These are phyloP conservation scores for Boletellus sp. DNA, from an alignment of 1,284 basidiomycete genomes.

Conservation along the genomic window DNA sequence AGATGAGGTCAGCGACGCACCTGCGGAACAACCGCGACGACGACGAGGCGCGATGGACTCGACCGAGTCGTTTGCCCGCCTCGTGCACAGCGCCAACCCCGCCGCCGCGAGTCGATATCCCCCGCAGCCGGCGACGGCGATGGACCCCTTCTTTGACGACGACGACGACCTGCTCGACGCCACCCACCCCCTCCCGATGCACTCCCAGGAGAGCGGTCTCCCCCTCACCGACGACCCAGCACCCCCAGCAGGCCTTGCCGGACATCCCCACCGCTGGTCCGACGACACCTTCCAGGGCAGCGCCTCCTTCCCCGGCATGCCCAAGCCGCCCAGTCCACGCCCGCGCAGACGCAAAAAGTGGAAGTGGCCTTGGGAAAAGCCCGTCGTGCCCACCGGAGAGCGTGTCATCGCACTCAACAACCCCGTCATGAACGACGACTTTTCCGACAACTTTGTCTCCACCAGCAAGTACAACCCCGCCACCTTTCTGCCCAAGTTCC, in stretches of 20 bases:
- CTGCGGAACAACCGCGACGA: slow-evolving; percentile 2
- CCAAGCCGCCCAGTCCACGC: slow-evolving; percentile 8
- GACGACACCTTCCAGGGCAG: slow-evolving; percentile 46
- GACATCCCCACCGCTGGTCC: slow-evolving; percentile 66
- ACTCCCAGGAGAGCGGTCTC: slow-evolving; percentile 67
- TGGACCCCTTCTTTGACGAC: slow-evolving; percentile 83
- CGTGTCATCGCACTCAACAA: slow-evolving; percentile 75
- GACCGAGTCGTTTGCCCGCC: slow-evolving; percentile 66
- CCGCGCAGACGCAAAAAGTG: slow-evolving; percentile 35
- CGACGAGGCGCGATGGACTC: slow-evolving; percentile 19
- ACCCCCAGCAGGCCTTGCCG: slow-evolving; percentile 55
- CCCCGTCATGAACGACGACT: slow-evolving; percentile 60
- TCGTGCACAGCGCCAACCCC: slow-evolving; percentile 72
- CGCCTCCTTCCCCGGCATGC: slow-evolving; percentile 37
- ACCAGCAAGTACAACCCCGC: slow-evolving; percentile 94
- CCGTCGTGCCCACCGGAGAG: slow-evolving; percentile 57
- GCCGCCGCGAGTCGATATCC: slow-evolving; percentile 43
- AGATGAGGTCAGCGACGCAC: slow-evolving; percentile 12
- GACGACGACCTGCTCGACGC: slow-evolving; percentile 42
- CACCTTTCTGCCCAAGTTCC: slow-evolving; percentile 92
- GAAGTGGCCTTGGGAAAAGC: slow-evolving; percentile 80
- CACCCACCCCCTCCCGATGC: slow-evolving; percentile 44
- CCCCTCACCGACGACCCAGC: slow-evolving; percentile 57
- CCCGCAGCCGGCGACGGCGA: slow-evolving; percentile 25
- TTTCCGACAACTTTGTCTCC: slow-evolving; percentile 81